A percentile compares a stretch with the other conserved stretches of the same genome.
phyloP scores from a whole-genome alignment of 2,329 filamentous ascomycete genomes.

The Parastagonospora nodorum region DNA sequence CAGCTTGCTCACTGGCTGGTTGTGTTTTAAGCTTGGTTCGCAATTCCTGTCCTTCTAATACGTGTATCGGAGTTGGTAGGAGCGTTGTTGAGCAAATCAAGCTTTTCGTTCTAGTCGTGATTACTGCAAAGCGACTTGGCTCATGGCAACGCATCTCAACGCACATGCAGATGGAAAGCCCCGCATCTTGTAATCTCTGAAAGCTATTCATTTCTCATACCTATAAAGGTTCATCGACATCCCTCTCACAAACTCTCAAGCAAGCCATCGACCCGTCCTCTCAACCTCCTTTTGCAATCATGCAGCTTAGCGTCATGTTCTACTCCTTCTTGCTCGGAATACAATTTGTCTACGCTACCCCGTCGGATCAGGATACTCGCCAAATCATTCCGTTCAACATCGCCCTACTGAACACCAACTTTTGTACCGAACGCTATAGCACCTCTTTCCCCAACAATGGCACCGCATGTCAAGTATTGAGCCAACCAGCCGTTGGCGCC shows the following conservation, averaged over 20 bases:
- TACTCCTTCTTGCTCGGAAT: not conserved
- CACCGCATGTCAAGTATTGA: not conserved
- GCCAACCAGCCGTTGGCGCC: conserved; percentile 2
- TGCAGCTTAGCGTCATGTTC: not conserved
- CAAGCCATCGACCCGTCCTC: not conserved
- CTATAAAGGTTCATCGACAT: too few species aligned
- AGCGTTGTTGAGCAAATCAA: too few species aligned
- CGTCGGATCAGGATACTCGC: not conserved
- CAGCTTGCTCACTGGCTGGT: not conserved
- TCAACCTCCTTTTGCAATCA: not conserved
- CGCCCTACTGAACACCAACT: not conserved
- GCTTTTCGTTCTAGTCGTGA: too few species aligned
- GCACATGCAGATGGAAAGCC: too few species aligned
- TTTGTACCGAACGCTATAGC: not conserved
- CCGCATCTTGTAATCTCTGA: too few species aligned
- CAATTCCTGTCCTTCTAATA: too few species aligned
- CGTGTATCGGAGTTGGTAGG: too few species aligned
- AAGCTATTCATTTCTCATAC: too few species aligned
- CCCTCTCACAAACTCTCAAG: too few species aligned
- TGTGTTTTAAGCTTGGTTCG: too few species aligned
- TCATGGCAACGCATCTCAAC: too few species aligned
- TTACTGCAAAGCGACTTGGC: too few species aligned
- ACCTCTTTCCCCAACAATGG: not conserved
- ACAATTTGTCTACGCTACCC: not conserved
- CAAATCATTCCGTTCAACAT: conserved; percentile 1